Base-by-base conservation (phyloP, 1,284 basidiomycete species). In the Flammula alnicola region DNA sequence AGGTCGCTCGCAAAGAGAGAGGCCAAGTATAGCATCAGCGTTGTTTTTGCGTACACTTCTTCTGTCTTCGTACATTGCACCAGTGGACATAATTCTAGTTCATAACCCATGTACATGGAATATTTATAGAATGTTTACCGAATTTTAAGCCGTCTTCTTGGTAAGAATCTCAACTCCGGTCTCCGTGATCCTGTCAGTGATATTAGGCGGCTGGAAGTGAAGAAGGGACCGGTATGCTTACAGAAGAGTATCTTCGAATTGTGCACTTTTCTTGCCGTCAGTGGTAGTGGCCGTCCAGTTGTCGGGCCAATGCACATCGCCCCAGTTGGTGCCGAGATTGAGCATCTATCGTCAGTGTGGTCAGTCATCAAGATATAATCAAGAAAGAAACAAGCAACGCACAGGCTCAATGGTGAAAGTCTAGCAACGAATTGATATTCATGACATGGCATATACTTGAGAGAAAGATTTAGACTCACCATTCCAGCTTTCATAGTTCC, bases 251-350 rank as follows among this genome's bases (percentile, higher is more conserved):
- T 98, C 95, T 69, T 98, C 95, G 63, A 97, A 98, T 63, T 98
- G 95, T 4, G 95, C 95, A 56, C 90, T 94, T 53, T 80, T 78
- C 66, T 89, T 88, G 23, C 95, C 95, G 69, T 98, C 95, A 2
- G 79, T 69, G 2, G 95, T 98, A 14, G 91, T 91, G 0, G 94
- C 93, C 2, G 95, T 98, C 95, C 95, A 98, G 63, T 92, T 86
- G 67, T 93, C 91, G 19, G 87, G 86, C 91, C 91, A 93, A 66
- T 93, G 91, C 11, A 85, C 74, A 44, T 84, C 79, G 36, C 79
- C 79, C 83, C 82, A 86, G 57, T 78, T 81, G 25, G 78, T 78
- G 4, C 94, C 95, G 20, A 93, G 68, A 70, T 96, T 97, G 61
- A 97, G 87, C 95, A 98, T 98, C 88, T 93, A 58, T 29, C n/a